phyloP scores from a whole-genome alignment of 495 filamentous ascomycete species.

The Clohesyomyces aquaticus region DNA sequence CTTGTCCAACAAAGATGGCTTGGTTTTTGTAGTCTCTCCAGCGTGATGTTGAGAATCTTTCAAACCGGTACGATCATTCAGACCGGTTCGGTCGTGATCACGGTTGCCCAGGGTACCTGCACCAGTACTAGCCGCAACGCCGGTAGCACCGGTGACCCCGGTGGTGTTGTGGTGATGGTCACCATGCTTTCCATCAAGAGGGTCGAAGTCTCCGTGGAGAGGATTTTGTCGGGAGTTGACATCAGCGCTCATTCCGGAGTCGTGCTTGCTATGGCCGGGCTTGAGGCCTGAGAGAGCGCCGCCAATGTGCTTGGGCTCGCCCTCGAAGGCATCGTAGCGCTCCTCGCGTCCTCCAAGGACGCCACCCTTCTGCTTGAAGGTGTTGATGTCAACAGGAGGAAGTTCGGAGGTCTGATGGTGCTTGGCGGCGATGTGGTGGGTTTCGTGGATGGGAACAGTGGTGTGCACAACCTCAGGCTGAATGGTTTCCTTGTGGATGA shows the following conservation, averaged over 20 bases:
- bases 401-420: constrained; percentile 62
- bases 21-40: constrained; percentile 26
- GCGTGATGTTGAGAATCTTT: constrained; percentile 24
- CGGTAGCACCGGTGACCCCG: neutral
- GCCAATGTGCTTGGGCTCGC: constrained; percentile 57
- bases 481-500: constrained; percentile 65
- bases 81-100: constrained; percentile 1
- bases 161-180: neutral
- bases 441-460: constrained; percentile 68
- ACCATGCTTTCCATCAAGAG: constrained; percentile 4
- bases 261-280: neutral
- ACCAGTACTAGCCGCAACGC: neutral
- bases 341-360: constrained; percentile 58
- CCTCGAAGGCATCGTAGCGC: constrained; percentile 59
- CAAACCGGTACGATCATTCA: too few relatives aligned
- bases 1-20: constrained; percentile 51
- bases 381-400: constrained; percentile 62
- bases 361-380: constrained; percentile 64
- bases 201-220: constrained; percentile 2
- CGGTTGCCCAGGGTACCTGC: neutral
- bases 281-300: constrained; percentile 3
- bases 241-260: too few relatives aligned
- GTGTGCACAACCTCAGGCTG: constrained; percentile 69
- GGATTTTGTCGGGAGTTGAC: too few relatives aligned
- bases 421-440: constrained; percentile 63